These are phyloP conservation scores for Laetiporus sulphureus DNA, from an alignment of 1,284 basidiomycete genomes.

Conservation along the genomic window DNA sequence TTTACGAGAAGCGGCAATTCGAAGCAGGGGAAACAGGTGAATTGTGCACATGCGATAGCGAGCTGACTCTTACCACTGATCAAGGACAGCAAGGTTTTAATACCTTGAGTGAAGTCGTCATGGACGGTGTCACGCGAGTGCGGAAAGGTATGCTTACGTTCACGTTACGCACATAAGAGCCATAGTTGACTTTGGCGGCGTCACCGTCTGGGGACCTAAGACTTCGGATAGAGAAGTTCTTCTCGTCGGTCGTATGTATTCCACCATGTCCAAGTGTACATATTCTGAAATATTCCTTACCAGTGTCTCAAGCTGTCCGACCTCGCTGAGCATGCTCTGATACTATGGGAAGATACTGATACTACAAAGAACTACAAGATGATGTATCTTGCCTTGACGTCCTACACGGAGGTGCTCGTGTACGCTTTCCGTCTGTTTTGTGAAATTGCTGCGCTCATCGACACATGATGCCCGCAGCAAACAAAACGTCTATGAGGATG, in stretches of 20 bases:
- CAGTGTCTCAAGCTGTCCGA: slow-evolving; percentile 44
- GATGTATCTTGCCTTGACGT: slow-evolving; percentile 64
- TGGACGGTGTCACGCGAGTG: slow-evolving; percentile 55
- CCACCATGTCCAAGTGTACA: background rate
- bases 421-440: slow-evolving; percentile 28
- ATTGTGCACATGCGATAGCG: slow-evolving; percentile 7
- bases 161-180: background rate
- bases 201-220: slow-evolving; percentile 44
- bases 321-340: slow-evolving; percentile 44
- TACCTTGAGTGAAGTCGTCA: slow-evolving; percentile 46
- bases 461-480: too few species aligned
- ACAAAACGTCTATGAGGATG: slow-evolving; percentile 48
- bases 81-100: slow-evolving; percentile 44
- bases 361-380: slow-evolving; percentile 61
- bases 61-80: slow-evolving; percentile 5
- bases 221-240: slow-evolving; percentile 76
- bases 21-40: slow-evolving; percentile 41
- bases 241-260: slow-evolving; percentile 63
- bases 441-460: background rate
- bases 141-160: slow-evolving; percentile 37
- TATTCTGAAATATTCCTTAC: background rate
- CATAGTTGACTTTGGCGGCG: slow-evolving; percentile 20
- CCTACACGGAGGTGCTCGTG: slow-evolving; percentile 64
- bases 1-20: slow-evolving; percentile 52
- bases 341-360: slow-evolving; percentile 55